phyloP scores from a whole-genome alignment of 176 grass and related monocot genomes.

The Chrysopogon serrulatus region DNA sequence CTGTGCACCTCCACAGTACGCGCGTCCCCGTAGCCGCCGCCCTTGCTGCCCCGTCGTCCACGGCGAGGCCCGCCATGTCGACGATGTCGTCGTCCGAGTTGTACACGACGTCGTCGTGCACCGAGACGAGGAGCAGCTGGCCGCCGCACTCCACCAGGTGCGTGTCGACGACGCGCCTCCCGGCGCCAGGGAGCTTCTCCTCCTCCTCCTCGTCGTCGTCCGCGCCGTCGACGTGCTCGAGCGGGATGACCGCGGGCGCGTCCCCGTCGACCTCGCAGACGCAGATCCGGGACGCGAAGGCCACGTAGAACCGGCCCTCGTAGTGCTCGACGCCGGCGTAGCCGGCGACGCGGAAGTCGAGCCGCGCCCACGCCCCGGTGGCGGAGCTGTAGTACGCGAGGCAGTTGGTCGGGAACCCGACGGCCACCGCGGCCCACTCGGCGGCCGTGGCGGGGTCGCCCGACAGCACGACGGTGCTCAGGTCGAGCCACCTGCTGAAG shows the following conservation, averaged over 20 bases:
- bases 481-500: slow-evolving; percentile 42
- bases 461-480: slow-evolving; percentile 37
- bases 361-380: slow-evolving; percentile 21
- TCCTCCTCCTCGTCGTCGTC: not conserved
- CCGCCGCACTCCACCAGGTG: slow-evolving; percentile 41
- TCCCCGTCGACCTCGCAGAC: not conserved
- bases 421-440: slow-evolving; percentile 35
- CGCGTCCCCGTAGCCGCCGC: not conserved
- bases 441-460: slow-evolving; percentile 8
- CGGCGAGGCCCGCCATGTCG: not conserved
- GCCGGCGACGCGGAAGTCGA: slow-evolving; percentile 17
- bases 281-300: slow-evolving; percentile 25
- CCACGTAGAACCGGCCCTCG: slow-evolving; percentile 37
- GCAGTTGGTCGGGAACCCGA: slow-evolving; percentile 31
- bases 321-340: slow-evolving; percentile 44
- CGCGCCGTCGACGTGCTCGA: slow-evolving; percentile 13
- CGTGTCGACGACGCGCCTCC: slow-evolving; percentile 11
- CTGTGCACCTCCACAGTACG: slow-evolving; percentile 32
- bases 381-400: slow-evolving; percentile 40
- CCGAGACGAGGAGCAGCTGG: slow-evolving; percentile 27
- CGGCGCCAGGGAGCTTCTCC: not conserved
- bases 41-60: not conserved
- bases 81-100: slow-evolving; percentile 24
- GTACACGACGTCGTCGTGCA: slow-evolving; percentile 21
- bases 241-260: slow-evolving; percentile 2